Evolutionary conservation across 164 flowering plant genomes (phyloP), one percentile per base, ranked within the genome.

Genomic region (Stephania cephalantha): DNA sequence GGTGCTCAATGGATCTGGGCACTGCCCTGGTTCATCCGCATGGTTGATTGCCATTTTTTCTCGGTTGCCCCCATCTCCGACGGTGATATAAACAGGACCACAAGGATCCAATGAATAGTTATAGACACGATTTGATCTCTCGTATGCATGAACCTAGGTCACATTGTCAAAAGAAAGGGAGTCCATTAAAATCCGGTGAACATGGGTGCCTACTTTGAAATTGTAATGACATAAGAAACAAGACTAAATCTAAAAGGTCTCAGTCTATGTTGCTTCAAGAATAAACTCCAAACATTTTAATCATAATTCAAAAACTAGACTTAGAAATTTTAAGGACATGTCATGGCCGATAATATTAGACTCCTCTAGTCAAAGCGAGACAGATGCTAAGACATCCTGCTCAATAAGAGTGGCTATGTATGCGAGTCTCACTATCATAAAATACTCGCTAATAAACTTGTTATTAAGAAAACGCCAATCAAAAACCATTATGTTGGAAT

Each of bases 101-200:
- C 98, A 95, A 8, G 93, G 94, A 80, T 95, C 95, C 75, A 95
- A 80, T 7, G 84, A 79, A 81, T 95, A 92, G 84, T 95, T 91
- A 46, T 84, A 93, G 8, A 93, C 97, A 80, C 98, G 82, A 78
- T 95, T 93, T 71, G 98, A 90, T 77, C 99, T 88, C 85, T 95
- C 99, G 80, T 95, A 95, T 20, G 98, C 98, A 85, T 93, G 96
- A 74, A 95, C 97, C 97, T 95, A 82, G 20, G 45, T 1, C 50
- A 55, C 35, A 15, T 25, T 71, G 31, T 1, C 0, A 42, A 9
- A n/a, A 17, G 29, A 25, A 52, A 52, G 12, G 61, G 25, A 45
- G 66, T 50, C 13, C 64, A 35, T 58, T 58, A 15, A 58, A 58
- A 15, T 58, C 64, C 5, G 17, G 64, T 17, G 18, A 58, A 58